Base-by-base conservation (phyloP, 495 filamentous ascomycete genomes). In the Hypoxylon fuscum region DNA sequence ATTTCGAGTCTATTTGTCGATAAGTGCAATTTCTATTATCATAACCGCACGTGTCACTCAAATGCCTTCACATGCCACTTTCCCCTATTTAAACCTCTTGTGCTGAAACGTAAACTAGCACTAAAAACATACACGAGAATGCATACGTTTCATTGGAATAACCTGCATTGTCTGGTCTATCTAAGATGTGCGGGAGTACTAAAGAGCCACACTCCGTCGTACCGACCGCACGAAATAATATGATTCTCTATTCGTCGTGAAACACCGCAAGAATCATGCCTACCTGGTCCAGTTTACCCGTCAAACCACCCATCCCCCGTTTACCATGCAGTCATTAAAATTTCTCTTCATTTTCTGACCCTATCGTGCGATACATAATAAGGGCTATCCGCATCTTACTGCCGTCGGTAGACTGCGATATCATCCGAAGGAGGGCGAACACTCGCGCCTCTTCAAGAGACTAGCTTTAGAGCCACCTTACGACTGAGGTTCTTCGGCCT, bases 401-500 rank as follows among this genome's bases (percentile, higher is more conserved):
- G 17, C 27, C 14, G 22, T 32, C 37, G 34, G 32, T 31, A 23
- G 15, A 18, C 22, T 41, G 32, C 7, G 12, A n/a, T 11, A 37
- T 38, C 1, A 5, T 10, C 17, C 20, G 40, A 5, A 42, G 40
- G 5, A 18, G 5, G 40, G 2, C 2, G 9, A 32, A 7, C 9
- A 10, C 18, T 23, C 1, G 29, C 15, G 31, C 21, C 41, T 43
- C 35, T 40, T 51, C 9, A 17, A 46, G 44, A 35, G 25, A 55
- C 27, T 32, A 32, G 44, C 20, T 22, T 29, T 41, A 8, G 5
- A 3, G 6, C 14, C 22, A 31, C 43, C 67, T 68, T 77, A 72
- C 46, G 69, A 69, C 42, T 73, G 65, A 11, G 69, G 25, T 51
- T 75, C 74, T 18, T 69, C 58, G 6, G 70, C 68, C 71, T 81